These are phyloP conservation scores for Mycogone perniciosa DNA, from an alignment of 2,329 filamentous ascomycete species.

Conservation along the genomic window DNA sequence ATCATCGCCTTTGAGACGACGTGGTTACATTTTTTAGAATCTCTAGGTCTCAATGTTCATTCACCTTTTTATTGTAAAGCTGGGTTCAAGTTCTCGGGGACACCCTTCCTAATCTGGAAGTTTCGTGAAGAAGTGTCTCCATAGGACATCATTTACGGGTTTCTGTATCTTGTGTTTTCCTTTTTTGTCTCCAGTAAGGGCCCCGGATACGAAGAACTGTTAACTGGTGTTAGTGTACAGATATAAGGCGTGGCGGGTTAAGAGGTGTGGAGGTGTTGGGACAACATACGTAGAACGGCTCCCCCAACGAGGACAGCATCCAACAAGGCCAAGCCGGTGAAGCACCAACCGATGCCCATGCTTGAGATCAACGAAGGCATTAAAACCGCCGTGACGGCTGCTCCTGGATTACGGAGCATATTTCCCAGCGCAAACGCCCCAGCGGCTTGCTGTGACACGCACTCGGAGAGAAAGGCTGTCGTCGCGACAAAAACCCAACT, in stretches of 20 bases:
- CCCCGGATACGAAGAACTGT: background rate
- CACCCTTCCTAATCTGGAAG: no score
- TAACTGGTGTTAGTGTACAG: background rate
- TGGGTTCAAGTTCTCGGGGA: no score
- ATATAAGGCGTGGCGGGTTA: background rate
- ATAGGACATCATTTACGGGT: no score
- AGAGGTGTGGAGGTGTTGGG: background rate
- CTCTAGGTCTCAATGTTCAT: no score
- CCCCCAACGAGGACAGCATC: conserved; percentile 22
- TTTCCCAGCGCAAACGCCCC: conserved; percentile 34
- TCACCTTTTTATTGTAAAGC: no score
- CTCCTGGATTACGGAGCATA: conserved; percentile 34
- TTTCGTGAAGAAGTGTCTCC: no score
- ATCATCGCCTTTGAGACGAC: no score
- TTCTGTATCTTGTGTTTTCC: background rate
- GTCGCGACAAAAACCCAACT: conserved; percentile 37
- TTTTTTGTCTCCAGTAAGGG: background rate
- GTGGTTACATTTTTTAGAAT: no score
- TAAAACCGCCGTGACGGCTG: conserved; percentile 32
- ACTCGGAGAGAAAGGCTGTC: conserved; percentile 36
- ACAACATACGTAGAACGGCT: conserved; percentile 17
- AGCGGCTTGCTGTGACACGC: conserved; percentile 32
- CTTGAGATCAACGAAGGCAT: conserved; percentile 26
- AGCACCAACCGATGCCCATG: conserved; percentile 35
- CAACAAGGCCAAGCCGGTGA: conserved; percentile 31